phyloP scores from a whole-genome alignment of 2,329 filamentous ascomycete genomes.

The Cladosporium colombiae region DNA sequence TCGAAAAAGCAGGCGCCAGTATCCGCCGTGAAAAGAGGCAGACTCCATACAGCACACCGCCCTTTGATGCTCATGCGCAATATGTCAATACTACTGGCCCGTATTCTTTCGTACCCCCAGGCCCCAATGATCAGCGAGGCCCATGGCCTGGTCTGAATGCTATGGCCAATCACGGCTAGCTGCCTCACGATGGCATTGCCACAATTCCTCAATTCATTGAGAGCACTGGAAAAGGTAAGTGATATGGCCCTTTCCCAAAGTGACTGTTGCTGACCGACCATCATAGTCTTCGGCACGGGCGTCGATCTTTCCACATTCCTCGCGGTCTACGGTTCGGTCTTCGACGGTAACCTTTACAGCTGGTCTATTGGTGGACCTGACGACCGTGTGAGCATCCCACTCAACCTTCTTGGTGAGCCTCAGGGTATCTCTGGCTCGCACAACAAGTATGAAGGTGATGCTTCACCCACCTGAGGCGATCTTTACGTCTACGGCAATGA shows the following conservation, averaged over 20 bases:
- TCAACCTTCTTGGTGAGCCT: slow-evolving; percentile 28
- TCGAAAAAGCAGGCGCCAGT: slow-evolving; percentile 12
- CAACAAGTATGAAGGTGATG: slow-evolving; percentile 42
- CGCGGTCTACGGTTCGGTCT: slow-evolving; percentile 35
- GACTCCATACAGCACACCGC: slow-evolving; percentile 18
- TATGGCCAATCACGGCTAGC: slow-evolving; percentile 36
- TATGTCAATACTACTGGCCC: slow-evolving; percentile 29
- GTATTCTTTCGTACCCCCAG: slow-evolving; percentile 31
- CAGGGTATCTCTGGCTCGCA: slow-evolving; percentile 33
- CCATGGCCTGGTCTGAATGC: slow-evolving; percentile 40
- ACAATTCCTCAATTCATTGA: slow-evolving; percentile 39
- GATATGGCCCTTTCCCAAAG: background rate
- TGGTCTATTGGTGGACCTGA: slow-evolving; percentile 38
- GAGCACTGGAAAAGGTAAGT: slow-evolving; percentile 28
- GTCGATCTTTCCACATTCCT: slow-evolving; percentile 36
- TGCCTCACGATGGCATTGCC: slow-evolving; percentile 37
- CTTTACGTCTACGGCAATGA: slow-evolving; percentile 35
- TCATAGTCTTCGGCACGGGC: slow-evolving; percentile 38
- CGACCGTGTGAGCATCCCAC: slow-evolving; percentile 20
- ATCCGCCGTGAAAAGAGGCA: background rate
- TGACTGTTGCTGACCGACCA: background rate
- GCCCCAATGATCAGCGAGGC: slow-evolving; percentile 32
- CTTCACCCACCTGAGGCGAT: slow-evolving; percentile 37
- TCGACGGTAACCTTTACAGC: slow-evolving; percentile 30
- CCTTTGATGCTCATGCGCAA: slow-evolving; percentile 35